Evolutionary conservation across 2,329 filamentous ascomycete genomes (phyloP), one percentile per base, ranked within the genome.

Genomic region (Bipolaris gigantea): DNA sequence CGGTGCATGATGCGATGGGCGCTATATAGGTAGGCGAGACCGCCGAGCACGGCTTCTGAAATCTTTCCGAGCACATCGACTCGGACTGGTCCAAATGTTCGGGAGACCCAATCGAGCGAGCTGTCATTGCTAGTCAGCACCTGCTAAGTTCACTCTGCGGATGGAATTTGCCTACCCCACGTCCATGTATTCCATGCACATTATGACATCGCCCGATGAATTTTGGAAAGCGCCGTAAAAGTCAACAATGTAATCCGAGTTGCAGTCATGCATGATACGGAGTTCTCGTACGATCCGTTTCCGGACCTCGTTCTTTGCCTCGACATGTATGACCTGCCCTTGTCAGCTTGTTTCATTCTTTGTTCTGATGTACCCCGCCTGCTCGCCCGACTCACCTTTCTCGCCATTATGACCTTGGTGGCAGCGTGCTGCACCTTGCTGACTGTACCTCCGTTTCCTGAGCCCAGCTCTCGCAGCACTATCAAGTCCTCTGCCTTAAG

Each of bases 141-240:
- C 30, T 51, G 19, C 39, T n/a, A 36, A 6, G 9, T 8, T 25
- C 25, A 23, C 25, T 16, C 27, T 18, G 21, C 53, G 48, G n/a
- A 42, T 34, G 10, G 33, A 40, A 41, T 39, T 40, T 8, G 79
- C 90, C 76, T 83, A 97, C 94, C 94, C 94, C 73, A 93, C 91
- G 76, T 99, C 94, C 91, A 96, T 96, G 74, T 99, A 97, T 75
- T 99, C 94, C 94, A 99, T 99, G 76, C 94, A 99, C 88, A 99
- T 93, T 66, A 97, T 95, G 55, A 99, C 95, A 78, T 99, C 94
- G 72, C 95, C 93, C 58, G 92, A 92, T 71, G 95, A 90, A 73
- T 96, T 97, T 70, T 97, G 84, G 72, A 97, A 99, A 34, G 94
- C 94, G 56, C 94, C 94, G 71, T 97, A 97, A 76, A 97, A 99